A percentile compares a stretch with the other conserved stretches of the same genome.
These are phyloP conservation scores for Euphorbia schlechtendalii DNA, from an alignment of 441 rosid genomes.

Conservation along the genomic window DNA sequence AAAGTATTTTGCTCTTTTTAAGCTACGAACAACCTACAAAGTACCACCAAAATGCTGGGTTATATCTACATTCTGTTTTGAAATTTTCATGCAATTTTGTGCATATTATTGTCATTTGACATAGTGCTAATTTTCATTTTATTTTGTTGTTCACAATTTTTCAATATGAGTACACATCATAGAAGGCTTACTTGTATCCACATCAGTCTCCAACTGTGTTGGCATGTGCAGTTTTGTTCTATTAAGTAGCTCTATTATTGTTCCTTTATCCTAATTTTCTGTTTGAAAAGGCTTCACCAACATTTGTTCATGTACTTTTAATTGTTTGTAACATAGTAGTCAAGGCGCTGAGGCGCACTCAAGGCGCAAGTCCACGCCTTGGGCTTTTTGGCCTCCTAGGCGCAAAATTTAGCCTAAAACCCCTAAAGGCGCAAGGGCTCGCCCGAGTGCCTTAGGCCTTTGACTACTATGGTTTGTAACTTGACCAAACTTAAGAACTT, in stretches of 20 bases:
- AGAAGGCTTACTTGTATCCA: background rate
- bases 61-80: background rate
- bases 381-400: too few species aligned
- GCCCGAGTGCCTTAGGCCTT: too few species aligned
- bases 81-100: background rate
- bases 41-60: background rate
- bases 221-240: background rate
- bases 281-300: background rate
- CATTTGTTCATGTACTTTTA: background rate
- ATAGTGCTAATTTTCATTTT: background rate
- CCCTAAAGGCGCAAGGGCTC: too few species aligned
- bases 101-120: background rate
- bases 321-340: background rate
- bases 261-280: background rate
- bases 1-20: background rate
- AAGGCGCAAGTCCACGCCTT: too few species aligned
- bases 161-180: background rate
- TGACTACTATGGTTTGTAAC: too few species aligned
- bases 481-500: constrained; percentile 1
- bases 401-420: too few species aligned
- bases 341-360: too few species aligned
- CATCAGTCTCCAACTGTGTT: background rate
- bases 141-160: background rate
- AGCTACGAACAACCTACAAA: background rate
- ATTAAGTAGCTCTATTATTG: background rate